These are phyloP conservation scores for Symbiodinium pilosum DNA, from an alignment of 73 alveolate species.

Conservation along the genomic window DNA sequence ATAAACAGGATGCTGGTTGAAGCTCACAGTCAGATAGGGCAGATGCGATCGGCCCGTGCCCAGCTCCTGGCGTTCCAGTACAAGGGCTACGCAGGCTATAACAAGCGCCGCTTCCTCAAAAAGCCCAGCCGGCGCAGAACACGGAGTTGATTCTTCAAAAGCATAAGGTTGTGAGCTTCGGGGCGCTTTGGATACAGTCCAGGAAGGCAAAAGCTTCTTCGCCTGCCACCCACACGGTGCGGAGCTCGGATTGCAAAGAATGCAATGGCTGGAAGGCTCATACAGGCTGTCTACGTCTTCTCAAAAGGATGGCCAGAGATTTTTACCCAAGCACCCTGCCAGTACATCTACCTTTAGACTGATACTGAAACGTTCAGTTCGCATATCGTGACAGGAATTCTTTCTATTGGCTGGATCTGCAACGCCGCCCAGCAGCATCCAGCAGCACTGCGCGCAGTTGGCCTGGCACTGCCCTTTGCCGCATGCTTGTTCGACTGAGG, in stretches of 20 bases:
- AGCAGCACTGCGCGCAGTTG: background rate
- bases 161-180: slow-evolving; percentile 2
- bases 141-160: background rate
- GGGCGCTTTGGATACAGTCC: background rate
- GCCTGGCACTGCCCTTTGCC: background rate
- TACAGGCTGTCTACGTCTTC: no score
- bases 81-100: slow-evolving; percentile 4
- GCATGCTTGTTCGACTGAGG: background rate
- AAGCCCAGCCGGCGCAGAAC: background rate
- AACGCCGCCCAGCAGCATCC: background rate
- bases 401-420: slow-evolving; percentile 16
- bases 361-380: no score
- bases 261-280: no score
- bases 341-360: no score
- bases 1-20: no score
- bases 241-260: no score
- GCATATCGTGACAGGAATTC: slow-evolving; percentile 41
- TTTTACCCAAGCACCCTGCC: no score
- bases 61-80: slow-evolving; percentile 47
- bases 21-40: no score
- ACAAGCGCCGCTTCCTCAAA: slow-evolving; percentile 33
- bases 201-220: background rate
- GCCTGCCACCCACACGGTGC: slow-evolving; percentile 72
- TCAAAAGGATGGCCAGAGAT: no score
- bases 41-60: background rate